Conservation (phyloP, 164 flowering plant species). For the Aristolochia californica region DNA sequence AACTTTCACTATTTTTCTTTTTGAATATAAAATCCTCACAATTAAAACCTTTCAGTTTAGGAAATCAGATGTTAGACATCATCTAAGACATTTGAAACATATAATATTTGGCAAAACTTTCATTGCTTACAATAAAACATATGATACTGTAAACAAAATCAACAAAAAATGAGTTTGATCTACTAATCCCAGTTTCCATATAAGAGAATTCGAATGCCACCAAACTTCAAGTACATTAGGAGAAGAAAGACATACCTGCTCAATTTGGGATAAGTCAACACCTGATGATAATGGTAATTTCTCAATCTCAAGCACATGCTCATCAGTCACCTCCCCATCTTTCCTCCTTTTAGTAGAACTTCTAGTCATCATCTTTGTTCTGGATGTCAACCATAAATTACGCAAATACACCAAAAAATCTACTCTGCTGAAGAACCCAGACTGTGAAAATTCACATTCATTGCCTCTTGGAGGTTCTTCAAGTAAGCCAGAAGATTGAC, state of each 20-base stretch:
- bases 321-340: constrained; percentile 31
- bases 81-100: too few relatives aligned
- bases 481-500: constrained; percentile 13
- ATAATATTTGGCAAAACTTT: too few relatives aligned
- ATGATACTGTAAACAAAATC: background rate
- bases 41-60: too few relatives aligned
- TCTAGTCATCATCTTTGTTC: constrained; percentile 11
- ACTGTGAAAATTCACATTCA: constrained; percentile 8
- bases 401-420: constrained; percentile 16
- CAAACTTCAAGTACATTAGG: too few relatives aligned
- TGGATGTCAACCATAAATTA: constrained; percentile 19
- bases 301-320: constrained; percentile 12
- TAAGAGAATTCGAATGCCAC: too few relatives aligned
- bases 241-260: too few relatives aligned
- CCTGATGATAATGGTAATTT: constrained; percentile 19
- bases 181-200: background rate
- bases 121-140: too few relatives aligned
- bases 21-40: too few relatives aligned
- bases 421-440: constrained; percentile 6
- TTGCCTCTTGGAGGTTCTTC: constrained; percentile 11
- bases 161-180: background rate
- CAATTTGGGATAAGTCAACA: constrained; percentile 13
- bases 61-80: too few relatives aligned
- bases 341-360: constrained; percentile 31
- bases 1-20: too few relatives aligned